These are phyloP conservation scores for Paracoccidioides lutzii DNA, from an alignment of 2,329 filamentous ascomycete genomes.

Conservation along the genomic window DNA sequence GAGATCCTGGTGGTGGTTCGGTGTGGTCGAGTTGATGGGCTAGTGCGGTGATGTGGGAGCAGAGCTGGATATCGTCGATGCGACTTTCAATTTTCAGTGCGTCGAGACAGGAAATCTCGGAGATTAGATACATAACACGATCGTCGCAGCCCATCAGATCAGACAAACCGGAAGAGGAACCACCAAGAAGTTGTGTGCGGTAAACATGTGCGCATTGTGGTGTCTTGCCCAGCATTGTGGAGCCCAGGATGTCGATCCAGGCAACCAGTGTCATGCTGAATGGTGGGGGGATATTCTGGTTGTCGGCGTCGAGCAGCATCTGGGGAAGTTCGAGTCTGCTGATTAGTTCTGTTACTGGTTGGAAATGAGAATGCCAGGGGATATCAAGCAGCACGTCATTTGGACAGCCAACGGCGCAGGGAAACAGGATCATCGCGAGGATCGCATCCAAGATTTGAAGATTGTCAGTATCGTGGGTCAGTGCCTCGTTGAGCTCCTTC, in stretches of 20 bases:
- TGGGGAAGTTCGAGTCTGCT: constrained; percentile 69
- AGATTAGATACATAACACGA: constrained; percentile 93
- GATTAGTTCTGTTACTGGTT: constrained; percentile 74
- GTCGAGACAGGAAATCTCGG: constrained; percentile 91
- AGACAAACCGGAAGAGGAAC: constrained; percentile 57
- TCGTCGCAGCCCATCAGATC: constrained; percentile 98
- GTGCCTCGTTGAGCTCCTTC: constrained; percentile 65
- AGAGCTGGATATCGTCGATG: constrained; percentile 67
- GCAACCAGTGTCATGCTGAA: constrained; percentile 85
- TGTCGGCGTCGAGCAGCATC: constrained; percentile 48
- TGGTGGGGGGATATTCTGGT: constrained; percentile 52
- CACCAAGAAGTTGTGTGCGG: constrained; percentile 70
- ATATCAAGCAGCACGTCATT: constrained; percentile 82
- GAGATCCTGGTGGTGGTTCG: constrained; percentile 50
- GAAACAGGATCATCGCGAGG: constrained; percentile 88
- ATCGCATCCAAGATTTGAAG: constrained; percentile 77
- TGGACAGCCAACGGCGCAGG: constrained; percentile 76
- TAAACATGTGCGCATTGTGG: constrained; percentile 92
- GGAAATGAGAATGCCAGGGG: constrained; percentile 94
- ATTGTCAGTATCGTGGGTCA: constrained; percentile 68
- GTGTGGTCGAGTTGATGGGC: constrained; percentile 76
- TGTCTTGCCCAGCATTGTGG: constrained; percentile 76
- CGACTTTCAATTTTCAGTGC: constrained; percentile 71
- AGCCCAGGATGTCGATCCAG: constrained; percentile 95
- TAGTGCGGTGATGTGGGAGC: constrained; percentile 77